These are phyloP conservation scores for Dichotomocladium elegans DNA, from an alignment of 371 early-diverging fungal species.

Conservation along the genomic window DNA sequence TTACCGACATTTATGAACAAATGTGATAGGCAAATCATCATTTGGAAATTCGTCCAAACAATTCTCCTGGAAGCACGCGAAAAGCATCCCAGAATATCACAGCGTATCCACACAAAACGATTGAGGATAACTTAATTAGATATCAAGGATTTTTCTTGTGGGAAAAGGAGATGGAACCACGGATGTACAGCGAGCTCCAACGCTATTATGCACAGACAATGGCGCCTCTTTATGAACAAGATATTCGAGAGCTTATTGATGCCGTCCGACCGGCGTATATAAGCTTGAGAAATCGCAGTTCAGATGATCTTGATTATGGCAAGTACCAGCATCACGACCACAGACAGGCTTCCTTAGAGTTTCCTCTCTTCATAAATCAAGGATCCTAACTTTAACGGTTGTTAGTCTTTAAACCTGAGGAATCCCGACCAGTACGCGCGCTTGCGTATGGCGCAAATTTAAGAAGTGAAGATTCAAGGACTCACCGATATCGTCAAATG, in stretches of 20 bases:
- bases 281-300: conserved; percentile 31
- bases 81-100: conserved; percentile 38
- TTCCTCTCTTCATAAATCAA: no score
- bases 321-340: no score
- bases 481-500: conserved; percentile 43
- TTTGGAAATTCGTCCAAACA: conserved; percentile 43
- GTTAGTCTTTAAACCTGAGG: conserved; percentile 45
- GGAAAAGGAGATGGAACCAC: conserved; percentile 88
- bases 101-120: conserved; percentile 57
- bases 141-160: conserved; percentile 88
- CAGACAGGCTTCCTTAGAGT: neutral
- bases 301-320: conserved; percentile 50
- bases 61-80: conserved; percentile 14
- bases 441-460: conserved; percentile 40
- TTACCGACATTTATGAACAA: neutral
- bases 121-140: conserved; percentile 73
- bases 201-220: conserved; percentile 53
- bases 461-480: conserved; percentile 30
- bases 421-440: conserved; percentile 42
- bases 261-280: conserved; percentile 29
- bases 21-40: neutral
- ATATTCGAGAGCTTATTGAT: conserved; percentile 43
- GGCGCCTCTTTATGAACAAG: conserved; percentile 44
- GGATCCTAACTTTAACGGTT: no score
- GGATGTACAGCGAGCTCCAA: conserved; percentile 83